phyloP scores from a whole-genome alignment of 768 basidiomycete genomes.

The Cystobasidium ongulense region DNA sequence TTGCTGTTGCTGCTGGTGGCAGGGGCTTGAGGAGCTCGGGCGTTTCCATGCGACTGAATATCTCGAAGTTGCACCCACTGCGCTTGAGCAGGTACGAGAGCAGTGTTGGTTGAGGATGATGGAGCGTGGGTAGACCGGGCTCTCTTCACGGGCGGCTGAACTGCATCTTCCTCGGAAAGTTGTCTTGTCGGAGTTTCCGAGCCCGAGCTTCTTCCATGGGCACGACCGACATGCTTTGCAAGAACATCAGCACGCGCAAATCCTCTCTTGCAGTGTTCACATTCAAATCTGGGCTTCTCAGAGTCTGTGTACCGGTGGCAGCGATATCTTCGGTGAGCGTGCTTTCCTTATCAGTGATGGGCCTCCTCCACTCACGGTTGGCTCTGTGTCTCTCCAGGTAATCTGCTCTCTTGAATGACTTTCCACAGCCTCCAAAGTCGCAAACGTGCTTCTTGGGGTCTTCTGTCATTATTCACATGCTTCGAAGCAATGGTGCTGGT shows the following conservation, averaged over 20 bases:
- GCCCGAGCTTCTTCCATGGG: background rate
- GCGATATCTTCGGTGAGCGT: background rate
- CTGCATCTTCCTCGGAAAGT: background rate
- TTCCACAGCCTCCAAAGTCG: background rate
- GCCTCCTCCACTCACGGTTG: background rate
- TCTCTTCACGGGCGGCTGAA: background rate
- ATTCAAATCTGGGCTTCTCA: background rate
- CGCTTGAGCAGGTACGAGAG: background rate
- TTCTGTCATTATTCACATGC: background rate
- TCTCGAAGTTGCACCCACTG: background rate
- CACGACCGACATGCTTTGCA: background rate
- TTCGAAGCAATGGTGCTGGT: background rate
- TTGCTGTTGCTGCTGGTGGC: background rate
- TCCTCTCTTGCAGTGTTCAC: background rate
- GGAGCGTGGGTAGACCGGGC: background rate
- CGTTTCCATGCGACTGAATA: background rate
- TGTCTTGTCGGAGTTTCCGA: background rate
- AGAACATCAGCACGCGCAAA: constrained; percentile 1
- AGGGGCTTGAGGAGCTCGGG: background rate
- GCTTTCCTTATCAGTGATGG: background rate
- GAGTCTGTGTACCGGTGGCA: background rate
- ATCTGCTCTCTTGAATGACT: constrained; percentile 4
- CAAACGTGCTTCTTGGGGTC: background rate
- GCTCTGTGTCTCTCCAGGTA: background rate
- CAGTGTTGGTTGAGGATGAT: background rate